Percentiles rank a stretch among this genome's conserved stretches.
Conservation (phyloP, 768 basidiomycete species). For the Lactarius hengduanensis region DNA sequence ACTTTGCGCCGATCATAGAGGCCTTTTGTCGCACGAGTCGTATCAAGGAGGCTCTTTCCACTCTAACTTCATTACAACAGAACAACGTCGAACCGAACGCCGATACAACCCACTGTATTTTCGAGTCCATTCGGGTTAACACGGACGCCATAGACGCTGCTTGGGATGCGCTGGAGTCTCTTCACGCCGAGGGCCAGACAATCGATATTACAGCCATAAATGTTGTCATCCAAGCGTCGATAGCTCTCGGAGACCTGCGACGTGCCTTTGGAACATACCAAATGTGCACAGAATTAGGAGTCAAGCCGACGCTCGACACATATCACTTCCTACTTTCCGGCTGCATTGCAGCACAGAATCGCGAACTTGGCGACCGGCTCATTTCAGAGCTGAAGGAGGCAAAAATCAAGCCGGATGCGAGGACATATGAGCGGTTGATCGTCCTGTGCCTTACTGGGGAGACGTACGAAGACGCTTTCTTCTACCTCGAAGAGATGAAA, state of each 20-base stretch:
- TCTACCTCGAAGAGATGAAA: slow-evolving; percentile 89
- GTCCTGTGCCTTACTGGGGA: slow-evolving; percentile 66
- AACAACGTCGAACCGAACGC: slow-evolving; percentile 48
- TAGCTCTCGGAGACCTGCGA: slow-evolving; percentile 62
- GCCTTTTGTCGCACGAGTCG: slow-evolving; percentile 59
- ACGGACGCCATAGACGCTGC: slow-evolving; percentile 58
- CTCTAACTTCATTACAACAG: slow-evolving; percentile 59
- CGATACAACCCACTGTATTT: slow-evolving; percentile 55
- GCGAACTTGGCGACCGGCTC: slow-evolving; percentile 65
- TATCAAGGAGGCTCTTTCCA: slow-evolving; percentile 60
- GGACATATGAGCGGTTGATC: slow-evolving; percentile 69
- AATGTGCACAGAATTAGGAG: slow-evolving; percentile 51
- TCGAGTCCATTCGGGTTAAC: slow-evolving; percentile 46
- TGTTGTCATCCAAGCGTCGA: slow-evolving; percentile 61
- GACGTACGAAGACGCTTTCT: slow-evolving; percentile 83
- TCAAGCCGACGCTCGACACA: slow-evolving; percentile 58
- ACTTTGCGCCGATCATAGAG: slow-evolving; percentile 76
- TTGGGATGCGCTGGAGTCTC: slow-evolving; percentile 61
- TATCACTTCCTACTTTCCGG: slow-evolving; percentile 70
- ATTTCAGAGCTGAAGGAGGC: slow-evolving; percentile 63
- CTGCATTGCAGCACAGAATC: slow-evolving; percentile 57
- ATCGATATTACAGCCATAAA: slow-evolving; percentile 65
- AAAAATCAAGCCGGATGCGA: slow-evolving; percentile 52
- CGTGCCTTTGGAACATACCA: slow-evolving; percentile 79
- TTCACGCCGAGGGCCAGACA: slow-evolving; percentile 50